These are phyloP conservation scores for Schoenoplectus tabernaemontani DNA, from an alignment of 202 grass and related monocot genomes.

Conservation along the genomic window DNA sequence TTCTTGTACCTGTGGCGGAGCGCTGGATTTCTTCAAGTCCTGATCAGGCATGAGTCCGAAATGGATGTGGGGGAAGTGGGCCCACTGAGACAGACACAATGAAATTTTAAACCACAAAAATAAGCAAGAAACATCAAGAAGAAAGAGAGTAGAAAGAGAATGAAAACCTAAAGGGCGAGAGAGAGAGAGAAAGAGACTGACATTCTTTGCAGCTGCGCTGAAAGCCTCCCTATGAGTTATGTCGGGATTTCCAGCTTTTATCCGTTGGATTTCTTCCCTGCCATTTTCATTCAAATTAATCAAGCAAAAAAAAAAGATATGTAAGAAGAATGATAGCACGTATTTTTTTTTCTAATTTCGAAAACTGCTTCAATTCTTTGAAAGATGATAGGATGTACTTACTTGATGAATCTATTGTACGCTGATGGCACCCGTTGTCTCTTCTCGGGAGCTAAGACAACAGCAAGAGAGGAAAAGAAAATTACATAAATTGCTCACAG, in stretches of 20 bases:
- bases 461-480: not conserved
- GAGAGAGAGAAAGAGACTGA: conserved; percentile 35
- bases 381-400: conserved; percentile 30
- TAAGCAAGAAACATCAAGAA: conserved; percentile 32
- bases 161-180: conserved; percentile 36
- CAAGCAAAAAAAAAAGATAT: not conserved
- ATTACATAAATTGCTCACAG: not conserved
- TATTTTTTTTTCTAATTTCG: not conserved
- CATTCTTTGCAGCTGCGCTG: conserved; percentile 99
- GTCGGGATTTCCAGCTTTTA: conserved; percentile 99
- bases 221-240: conserved; percentile 99
- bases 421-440: conserved; percentile 96
- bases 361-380: not conserved
- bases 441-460: conserved; percentile 60
- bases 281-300: conserved; percentile 35
- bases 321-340: not conserved
- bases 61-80: conserved; percentile 98
- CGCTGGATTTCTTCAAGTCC: conserved; percentile 62
- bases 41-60: conserved; percentile 96
- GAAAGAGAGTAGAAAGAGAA: conserved; percentile 29
- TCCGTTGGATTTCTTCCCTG: conserved; percentile 99
- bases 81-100: conserved; percentile 66
- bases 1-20: conserved; percentile 64
- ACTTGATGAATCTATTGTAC: conserved; percentile 99
- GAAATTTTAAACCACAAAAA: conserved; percentile 31